Conservation (phyloP, 2,329 filamentous ascomycete species). For the Claviceps purpurea region DNA sequence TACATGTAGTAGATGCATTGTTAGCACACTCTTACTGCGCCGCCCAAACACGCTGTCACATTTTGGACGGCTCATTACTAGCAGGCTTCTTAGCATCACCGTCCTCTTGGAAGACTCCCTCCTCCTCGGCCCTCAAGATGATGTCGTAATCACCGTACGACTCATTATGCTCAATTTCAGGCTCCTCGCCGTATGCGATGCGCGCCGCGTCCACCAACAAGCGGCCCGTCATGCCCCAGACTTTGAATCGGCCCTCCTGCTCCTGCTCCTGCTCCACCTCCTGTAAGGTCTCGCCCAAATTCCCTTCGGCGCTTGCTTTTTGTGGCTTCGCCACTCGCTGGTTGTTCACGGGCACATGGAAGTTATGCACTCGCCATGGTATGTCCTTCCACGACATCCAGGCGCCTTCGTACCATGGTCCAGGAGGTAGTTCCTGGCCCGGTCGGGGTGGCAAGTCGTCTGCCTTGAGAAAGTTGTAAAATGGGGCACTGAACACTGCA, state of each 20-base stretch:
- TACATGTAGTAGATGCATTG: neutral
- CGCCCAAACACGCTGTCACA: conserved; percentile 11
- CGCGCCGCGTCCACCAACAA: conserved; percentile 81
- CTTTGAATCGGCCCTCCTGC: conserved; percentile 53
- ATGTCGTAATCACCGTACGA: conserved; percentile 40
- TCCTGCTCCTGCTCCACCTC: conserved; percentile 36
- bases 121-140: conserved; percentile 30
- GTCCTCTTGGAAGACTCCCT: conserved; percentile 34
- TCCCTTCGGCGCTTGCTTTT: conserved; percentile 27
- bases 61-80: conserved; percentile 18
- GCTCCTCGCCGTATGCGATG: conserved; percentile 69
- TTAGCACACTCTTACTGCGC: neutral
- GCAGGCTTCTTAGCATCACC: conserved; percentile 15
- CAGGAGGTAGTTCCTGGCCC: conserved; percentile 28
- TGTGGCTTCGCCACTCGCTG: conserved; percentile 53
- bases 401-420: conserved; percentile 70
- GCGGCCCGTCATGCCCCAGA: conserved; percentile 90
- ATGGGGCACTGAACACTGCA: conserved; percentile 82
- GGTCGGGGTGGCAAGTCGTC: conserved; percentile 38
- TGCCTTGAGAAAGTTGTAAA: conserved; percentile 63
- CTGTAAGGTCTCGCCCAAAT: conserved; percentile 29
- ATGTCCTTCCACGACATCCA: conserved; percentile 71
- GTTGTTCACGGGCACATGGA: conserved; percentile 69
- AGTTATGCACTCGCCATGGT: conserved; percentile 82
- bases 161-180: conserved; percentile 62